A percentile compares a stretch with the other conserved stretches of the same genome.
Conservation (phyloP, 768 basidiomycete species). For the Rhodotorula diobovata region DNA sequence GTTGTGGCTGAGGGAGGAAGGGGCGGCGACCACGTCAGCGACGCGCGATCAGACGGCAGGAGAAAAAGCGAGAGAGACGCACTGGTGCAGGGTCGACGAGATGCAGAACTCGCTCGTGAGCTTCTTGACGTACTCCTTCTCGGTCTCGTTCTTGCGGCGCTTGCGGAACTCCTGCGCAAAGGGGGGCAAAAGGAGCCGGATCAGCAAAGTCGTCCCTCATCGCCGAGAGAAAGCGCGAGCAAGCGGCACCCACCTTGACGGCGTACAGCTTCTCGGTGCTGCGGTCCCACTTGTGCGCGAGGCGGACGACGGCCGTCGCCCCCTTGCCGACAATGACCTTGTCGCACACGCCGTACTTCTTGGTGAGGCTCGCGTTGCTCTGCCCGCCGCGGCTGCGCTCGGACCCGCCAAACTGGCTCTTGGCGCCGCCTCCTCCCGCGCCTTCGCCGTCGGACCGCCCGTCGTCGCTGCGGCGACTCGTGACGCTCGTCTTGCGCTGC, state of each 20-base stretch:
- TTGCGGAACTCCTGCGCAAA: conserved; percentile 98
- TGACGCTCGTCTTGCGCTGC: conserved; percentile 31
- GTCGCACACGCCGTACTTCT: conserved; percentile 97
- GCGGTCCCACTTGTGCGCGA: conserved; percentile 98
- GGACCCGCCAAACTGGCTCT: conserved; percentile 29
- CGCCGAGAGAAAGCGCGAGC: not conserved
- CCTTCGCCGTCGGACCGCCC: conserved; percentile 13
- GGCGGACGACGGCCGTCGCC: conserved; percentile 91
- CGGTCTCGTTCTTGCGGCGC: conserved; percentile 93
- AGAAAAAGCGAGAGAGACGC: not conserved
- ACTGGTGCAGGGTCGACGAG: conserved; percentile 69
- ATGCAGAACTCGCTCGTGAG: conserved; percentile 99
- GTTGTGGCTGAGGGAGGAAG: conserved; percentile 59
- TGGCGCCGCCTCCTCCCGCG: too few species aligned
- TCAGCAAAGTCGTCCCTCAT: not conserved
- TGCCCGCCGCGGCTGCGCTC: conserved; percentile 52
- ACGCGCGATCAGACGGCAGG: too few species aligned
- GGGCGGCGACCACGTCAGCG: not conserved
- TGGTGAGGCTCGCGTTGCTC: conserved; percentile 59
- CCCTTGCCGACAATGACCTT: conserved; percentile 96
- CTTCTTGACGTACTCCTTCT: conserved; percentile 99
- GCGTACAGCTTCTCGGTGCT: conserved; percentile 86
- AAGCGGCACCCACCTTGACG: conserved; percentile 69
- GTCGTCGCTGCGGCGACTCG: conserved; percentile 32
- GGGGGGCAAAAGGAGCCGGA: too few species aligned